These are phyloP conservation scores for Rhodosporidiobolus sp. DNA, from an alignment of 768 basidiomycete genomes.

Conservation along the genomic window DNA sequence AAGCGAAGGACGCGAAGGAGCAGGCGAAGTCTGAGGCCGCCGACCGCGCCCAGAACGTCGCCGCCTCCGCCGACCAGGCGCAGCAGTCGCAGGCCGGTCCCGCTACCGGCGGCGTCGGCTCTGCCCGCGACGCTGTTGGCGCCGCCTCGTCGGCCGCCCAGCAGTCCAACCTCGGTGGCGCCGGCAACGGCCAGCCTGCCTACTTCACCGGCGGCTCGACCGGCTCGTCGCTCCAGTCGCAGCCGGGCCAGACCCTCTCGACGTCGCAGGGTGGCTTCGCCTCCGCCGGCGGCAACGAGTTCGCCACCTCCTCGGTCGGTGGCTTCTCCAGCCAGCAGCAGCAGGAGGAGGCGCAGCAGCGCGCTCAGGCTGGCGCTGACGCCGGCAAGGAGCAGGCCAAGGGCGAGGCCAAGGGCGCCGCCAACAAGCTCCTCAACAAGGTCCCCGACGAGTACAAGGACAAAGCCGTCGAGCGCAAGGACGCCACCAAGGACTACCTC, in stretches of 20 bases:
- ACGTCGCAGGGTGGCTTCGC: constrained; percentile 25
- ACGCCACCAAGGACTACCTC: constrained; percentile 5
- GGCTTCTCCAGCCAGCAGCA: constrained; percentile 1
- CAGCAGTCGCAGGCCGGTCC: constrained; percentile 36
- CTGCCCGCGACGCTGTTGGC: constrained; percentile 25
- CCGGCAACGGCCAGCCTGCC: constrained; percentile 26
- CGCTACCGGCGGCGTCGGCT: constrained; percentile 38
- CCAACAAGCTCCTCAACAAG: constrained; percentile 53
- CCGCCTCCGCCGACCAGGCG: constrained; percentile 46
- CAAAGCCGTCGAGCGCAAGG: neutral
- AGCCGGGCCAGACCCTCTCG: constrained; percentile 24
- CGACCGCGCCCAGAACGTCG: constrained; percentile 45
- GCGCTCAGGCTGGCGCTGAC: constrained; percentile 47
- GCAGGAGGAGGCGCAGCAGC: constrained; percentile 41
- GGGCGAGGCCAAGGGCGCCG: constrained; percentile 41
- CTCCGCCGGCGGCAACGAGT: neutral
- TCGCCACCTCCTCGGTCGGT: neutral
- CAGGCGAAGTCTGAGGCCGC: constrained; percentile 28
- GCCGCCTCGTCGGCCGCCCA: neutral
- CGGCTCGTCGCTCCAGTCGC: constrained; percentile 1
- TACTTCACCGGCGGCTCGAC: constrained; percentile 27
- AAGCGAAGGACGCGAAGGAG: constrained; percentile 44
- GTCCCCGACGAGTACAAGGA: constrained; percentile 65
- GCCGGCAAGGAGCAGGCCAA: constrained; percentile 40
- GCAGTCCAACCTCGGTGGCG: neutral